Base-by-base conservation (phyloP, 331 rosid genomes). In the Phaseolus coccineus region DNA sequence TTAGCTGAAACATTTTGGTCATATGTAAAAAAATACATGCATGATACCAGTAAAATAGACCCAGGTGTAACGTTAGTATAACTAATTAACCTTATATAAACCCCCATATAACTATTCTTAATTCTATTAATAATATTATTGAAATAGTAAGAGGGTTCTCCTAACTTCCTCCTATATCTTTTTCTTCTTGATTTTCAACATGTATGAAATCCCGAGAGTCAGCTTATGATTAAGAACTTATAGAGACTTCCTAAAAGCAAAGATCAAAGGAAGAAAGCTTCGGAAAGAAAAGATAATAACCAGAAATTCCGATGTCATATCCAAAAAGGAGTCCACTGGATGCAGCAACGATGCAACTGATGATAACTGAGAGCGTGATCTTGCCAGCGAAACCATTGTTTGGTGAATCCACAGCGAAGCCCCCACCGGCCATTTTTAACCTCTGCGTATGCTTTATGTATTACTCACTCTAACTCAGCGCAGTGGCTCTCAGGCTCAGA, bases 301-400 rank as follows among this genome's bases (percentile, higher is more conserved):
- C 96, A 85, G 97, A 90, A 81, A 92, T 80, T 78, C 96, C 97
- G 77, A 90, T 1, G 82, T 92, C 97, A 77, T 90, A 90, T 82
- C 97, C 96, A 52, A 85, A 90, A 74, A 92, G 76, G 46, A 92
- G 96, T 12, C 96, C 96, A 77, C 92, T 79, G 8, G 97, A 86
- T 2, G 90, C 94, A 65, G 90, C 97, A 30, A 92, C 94, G 42
- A 90, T 81, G 89, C 97, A 90, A 9, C 91, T 89, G 52, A 90
- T 72, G 31, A 93, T 53, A 35, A 93, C 87, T 1, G 94, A 84
- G 62, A 69, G 64, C 4, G 96, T 93, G 2, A 90, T 73, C 86
- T 82, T 86, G 67, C 94, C 88, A 48, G 64, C 46, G 76, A 79
- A 62, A 55, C 40, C 62, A 4, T 2, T 13, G 24, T 8, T 27